Conservation (phyloP, 768 basidiomycete species). For the Boletales sp. region DNA sequence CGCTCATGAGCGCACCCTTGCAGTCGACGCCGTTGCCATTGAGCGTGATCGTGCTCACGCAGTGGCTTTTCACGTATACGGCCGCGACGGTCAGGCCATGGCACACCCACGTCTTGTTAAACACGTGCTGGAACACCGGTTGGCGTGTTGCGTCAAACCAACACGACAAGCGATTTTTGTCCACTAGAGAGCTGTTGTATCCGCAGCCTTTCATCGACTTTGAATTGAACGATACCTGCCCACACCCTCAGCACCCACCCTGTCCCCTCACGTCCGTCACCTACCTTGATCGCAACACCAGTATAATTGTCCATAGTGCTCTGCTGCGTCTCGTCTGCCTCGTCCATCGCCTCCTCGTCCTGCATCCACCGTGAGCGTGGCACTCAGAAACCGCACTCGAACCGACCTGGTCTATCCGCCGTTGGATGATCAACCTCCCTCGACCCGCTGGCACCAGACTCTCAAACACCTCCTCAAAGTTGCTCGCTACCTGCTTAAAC, state of each 20-base stretch:
- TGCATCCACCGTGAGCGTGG: constrained; percentile 21
- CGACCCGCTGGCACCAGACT: constrained; percentile 91
- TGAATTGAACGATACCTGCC: constrained; percentile 98
- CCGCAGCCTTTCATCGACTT: constrained; percentile 94
- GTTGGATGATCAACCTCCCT: constrained; percentile 89
- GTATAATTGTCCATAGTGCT: constrained; percentile 90
- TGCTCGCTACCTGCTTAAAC: constrained; percentile 95
- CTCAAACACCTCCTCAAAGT: constrained; percentile 97
- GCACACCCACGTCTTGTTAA: constrained; percentile 96
- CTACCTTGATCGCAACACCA: constrained; percentile 90
- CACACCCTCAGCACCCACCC: background rate
- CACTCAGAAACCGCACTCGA: background rate
- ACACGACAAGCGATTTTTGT: constrained; percentile 94
- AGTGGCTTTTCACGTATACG: constrained; percentile 90
- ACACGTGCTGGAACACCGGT: constrained; percentile 94
- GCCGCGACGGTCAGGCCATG: constrained; percentile 89
- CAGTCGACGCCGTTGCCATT: constrained; percentile 98
- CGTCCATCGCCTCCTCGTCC: constrained; percentile 70
- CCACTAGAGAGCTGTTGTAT: constrained; percentile 98
- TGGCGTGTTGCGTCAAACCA: constrained; percentile 69
- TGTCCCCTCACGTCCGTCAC: background rate
- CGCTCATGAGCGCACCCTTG: constrained; percentile 93
- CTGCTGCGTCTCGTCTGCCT: constrained; percentile 68
- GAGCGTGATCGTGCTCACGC: constrained; percentile 94
- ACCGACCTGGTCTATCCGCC: constrained; percentile 76